Base-by-base conservation (phyloP, 305 asterid species). In the Solanum hybrid region DNA sequence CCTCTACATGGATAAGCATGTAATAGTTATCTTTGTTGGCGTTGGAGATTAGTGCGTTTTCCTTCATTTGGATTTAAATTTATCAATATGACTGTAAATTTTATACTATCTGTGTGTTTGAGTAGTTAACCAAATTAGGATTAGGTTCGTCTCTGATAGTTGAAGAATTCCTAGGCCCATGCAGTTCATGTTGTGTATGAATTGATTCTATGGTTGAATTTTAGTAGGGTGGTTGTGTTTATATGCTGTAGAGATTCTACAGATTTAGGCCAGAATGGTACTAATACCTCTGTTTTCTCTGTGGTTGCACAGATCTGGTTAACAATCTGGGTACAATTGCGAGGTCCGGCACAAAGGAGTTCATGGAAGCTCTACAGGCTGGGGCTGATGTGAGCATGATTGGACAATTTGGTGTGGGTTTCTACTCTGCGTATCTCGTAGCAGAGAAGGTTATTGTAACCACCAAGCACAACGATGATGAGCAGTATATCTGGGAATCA, bases 351-450 rank as follows among this genome's bases (percentile, higher is more conserved):
- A 94, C 96, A 2, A 94, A 93, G 91, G 96, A 95, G 51, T 95
- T 95, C 86, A 94, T 94, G 97, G 95, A 95, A 88, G 95, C 95
- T 22, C 88, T 94, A 91, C 95, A 94, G 88, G 96, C 95, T 1
- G 96, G 95, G 51, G 96, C 95, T 12, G 95, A 93, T 90, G 96
- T 94, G 20, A 93, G 95, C 90, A 94, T 94, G 95, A 94, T 94
- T 39, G 95, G 96, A 0, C 96, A 94, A 34, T 94, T 94, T 37
- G 96, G 96, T 61, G 96, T 94, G 36, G 95, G 96, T 26, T 94
- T 93, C 89, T 94, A 94, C 90, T 93, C 96, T 24, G 93, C 95
- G 17, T 94, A 93, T 91, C 93, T 94, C 3, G 95, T 93, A 6
- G 93, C 95, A 2, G 95, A 94, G 87, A 94, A 93, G 90, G 95